Evolutionary conservation across 441 rosid species (phyloP).

Genomic region (Pelargonium citronellum): DNA sequence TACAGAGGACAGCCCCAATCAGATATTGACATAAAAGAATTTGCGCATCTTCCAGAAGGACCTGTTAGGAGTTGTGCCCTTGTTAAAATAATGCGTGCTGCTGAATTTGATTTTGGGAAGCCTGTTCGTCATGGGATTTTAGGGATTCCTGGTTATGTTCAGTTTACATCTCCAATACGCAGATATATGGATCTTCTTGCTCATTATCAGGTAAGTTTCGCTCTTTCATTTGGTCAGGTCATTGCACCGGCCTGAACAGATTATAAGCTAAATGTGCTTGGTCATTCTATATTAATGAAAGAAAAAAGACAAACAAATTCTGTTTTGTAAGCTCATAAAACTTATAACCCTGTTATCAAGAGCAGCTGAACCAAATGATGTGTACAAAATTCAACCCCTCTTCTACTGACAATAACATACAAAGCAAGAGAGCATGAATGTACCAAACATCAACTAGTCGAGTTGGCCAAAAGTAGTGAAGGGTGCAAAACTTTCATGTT

Average conservation of each 20-base stretch:
- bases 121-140: conserved; percentile 85
- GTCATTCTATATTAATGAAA: not conserved
- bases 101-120: conserved; percentile 77
- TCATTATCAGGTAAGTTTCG: conserved; percentile 70
- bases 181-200: conserved; percentile 96
- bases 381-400: not conserved
- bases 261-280: not conserved
- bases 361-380: not conserved
- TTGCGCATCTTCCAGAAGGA: conserved; percentile 91
- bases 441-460: no score
- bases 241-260: not conserved
- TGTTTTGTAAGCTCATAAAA: not conserved
- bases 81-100: conserved; percentile 76
- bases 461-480: no score
- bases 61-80: conserved; percentile 76
- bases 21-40: conserved; percentile 65
- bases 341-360: not conserved
- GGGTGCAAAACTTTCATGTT: no score
- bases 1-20: conserved; percentile 98
- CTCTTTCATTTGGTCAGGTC: not conserved
- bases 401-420: no score
- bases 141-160: conserved; percentile 95
- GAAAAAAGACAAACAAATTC: not conserved
- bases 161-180: conserved; percentile 95
- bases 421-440: no score